These are phyloP conservation scores for Rhizopogon salebrosus DNA, from an alignment of 768 basidiomycete genomes.

Conservation along the genomic window DNA sequence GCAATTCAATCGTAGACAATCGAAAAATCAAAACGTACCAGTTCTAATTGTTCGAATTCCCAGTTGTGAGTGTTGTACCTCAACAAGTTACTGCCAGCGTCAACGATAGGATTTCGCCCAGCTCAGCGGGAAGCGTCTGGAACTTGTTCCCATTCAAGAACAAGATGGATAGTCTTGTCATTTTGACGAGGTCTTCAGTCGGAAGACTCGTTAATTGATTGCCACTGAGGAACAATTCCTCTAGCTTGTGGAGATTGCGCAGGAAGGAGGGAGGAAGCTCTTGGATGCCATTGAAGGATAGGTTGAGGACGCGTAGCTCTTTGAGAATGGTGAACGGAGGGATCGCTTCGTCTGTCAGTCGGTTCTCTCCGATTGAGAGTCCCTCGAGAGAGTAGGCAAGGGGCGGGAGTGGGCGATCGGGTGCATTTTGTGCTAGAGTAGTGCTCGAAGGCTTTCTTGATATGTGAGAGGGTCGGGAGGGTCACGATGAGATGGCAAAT, in stretches of 20 bases:
- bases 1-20: neutral
- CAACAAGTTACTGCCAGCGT: constrained; percentile 89
- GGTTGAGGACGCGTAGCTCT: constrained; percentile 77
- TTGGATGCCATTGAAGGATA: constrained; percentile 93
- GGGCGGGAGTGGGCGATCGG: constrained; percentile 38
- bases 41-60: constrained; percentile 99
- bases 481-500: constrained; percentile 5
- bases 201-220: constrained; percentile 89
- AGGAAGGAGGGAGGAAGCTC: constrained; percentile 81
- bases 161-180: constrained; percentile 65
- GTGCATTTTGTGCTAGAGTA: constrained; percentile 20
- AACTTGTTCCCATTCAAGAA: constrained; percentile 93
- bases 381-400: constrained; percentile 69
- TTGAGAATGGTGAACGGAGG: constrained; percentile 70
- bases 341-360: constrained; percentile 73
- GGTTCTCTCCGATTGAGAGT: constrained; percentile 89
- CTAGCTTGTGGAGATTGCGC: constrained; percentile 59
- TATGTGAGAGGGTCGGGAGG: constrained; percentile 9
- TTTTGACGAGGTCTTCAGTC: constrained; percentile 75
- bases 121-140: constrained; percentile 86
- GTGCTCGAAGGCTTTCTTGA: constrained; percentile 31
- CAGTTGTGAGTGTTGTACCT: constrained; percentile 98
- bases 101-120: constrained; percentile 81
- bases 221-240: constrained; percentile 92
- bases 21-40: constrained; percentile 52